Conservation (phyloP, 73 alveolate species). For the Paraurostyla sp. region DNA sequence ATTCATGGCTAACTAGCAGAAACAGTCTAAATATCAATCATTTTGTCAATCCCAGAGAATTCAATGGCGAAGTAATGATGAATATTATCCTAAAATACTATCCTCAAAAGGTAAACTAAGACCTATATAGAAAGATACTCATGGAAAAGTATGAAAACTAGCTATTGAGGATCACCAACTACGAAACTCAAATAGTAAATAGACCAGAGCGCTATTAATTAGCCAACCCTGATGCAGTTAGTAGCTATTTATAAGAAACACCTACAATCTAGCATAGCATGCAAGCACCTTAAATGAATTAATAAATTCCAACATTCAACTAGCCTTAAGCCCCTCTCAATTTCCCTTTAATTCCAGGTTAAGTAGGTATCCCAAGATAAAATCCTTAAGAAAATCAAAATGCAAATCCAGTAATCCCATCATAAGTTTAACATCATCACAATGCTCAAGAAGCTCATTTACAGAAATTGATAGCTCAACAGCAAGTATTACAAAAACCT, state of each 20-base stretch:
- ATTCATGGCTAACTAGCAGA: not conserved
- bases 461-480: not conserved
- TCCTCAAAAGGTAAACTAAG: constrained; percentile 61
- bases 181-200: not conserved
- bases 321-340: not conserved
- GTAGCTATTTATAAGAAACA: not conserved
- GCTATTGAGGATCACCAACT: not conserved
- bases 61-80: constrained; percentile 64
- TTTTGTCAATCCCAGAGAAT: constrained; percentile 64
- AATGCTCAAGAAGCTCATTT: constrained; percentile 1
- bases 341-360: not conserved
- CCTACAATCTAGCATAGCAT: too few relatives aligned
- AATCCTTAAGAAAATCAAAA: not conserved
- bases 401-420: not conserved
- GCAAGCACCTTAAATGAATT: too few relatives aligned
- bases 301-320: too few relatives aligned
- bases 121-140: constrained; percentile 2
- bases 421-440: not conserved
- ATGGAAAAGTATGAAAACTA: constrained; percentile 49
- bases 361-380: not conserved
- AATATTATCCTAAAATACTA: constrained; percentile 5
- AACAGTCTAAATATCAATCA: constrained; percentile 60
- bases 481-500: not conserved
- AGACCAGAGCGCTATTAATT: constrained; percentile 10
- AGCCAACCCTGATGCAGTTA: constrained; percentile 10